Evolutionary conservation across 2,329 filamentous ascomycete genomes (phyloP), one percentile per base, ranked within the genome.

Genomic region (Talaromyces islandicus): DNA sequence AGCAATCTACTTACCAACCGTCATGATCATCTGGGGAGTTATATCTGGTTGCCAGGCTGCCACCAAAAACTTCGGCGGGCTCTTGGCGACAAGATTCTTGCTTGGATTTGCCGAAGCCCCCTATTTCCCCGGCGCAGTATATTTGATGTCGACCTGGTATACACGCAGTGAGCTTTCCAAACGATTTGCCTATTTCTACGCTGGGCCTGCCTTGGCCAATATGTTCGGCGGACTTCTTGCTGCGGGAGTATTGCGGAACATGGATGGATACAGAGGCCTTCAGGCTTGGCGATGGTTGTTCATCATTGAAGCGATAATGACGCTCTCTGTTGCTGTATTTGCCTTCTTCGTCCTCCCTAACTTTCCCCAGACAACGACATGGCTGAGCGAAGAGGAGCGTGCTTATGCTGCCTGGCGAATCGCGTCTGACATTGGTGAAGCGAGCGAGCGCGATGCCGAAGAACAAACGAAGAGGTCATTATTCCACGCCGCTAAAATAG

Each of bases 381-480:
- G 65, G 64, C 51, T 69, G n/a, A 64, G 51, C 17, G 60, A 62
- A 29, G 64, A 68, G 6, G 67, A 69, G 59, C 60, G 60, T 25
- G 57, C 35, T 2, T 92, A 84, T 66, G 77, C 92, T 63, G 83
- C 83, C 58, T 84, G 83, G 0, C 84, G 88, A 32, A 80, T 93
- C 12, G 80, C 82, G 56, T 81, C 80, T 56, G 89, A 92, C 71
- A 86, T 89, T 67, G 89, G 89, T 57, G 77, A 80, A 63, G 85
- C 85, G 14, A 88, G 83, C 0, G 56, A 54, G n/a, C 21, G 17
- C 25, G 43, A 60, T 60, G 19, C 46, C n/a, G 32, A 60, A 14
- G 35, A 38, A 38, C 35, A 38, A 38, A 38, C 24, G 24, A 19
- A 12, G 30, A 60, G 11, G 24, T 48, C 43, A 4, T 30, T 25